Evolutionary conservation across 768 basidiomycete genomes (phyloP), one percentile per base, ranked within the genome.

Genomic region (Tricholoma furcatifolium): DNA sequence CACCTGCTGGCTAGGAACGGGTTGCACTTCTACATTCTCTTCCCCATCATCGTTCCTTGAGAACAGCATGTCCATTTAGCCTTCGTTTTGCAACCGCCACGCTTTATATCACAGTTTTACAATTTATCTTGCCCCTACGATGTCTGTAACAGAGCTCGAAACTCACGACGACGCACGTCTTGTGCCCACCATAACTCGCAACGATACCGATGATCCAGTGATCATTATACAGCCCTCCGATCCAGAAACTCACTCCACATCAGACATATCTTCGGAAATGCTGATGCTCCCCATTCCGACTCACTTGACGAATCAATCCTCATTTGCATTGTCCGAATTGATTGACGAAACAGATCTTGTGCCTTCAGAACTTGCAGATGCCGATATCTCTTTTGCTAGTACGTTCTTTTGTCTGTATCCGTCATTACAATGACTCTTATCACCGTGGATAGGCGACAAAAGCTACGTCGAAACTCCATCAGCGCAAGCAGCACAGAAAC

Each of bases 391-490:
- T 32, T 74, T 86, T 57, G 80, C 84, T 49, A 72, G 85, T 86
- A 64, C 68, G 81, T 76, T 35, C 17, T 23, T 58, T 43, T 32
- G 48, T 60, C 60, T 51, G 36, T 23, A 21, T 27, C 43, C 32
- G 3, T 7, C 27, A 27, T 36, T 31, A 18, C 30, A n/a, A 24
- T 38, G 60, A 34, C 41, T 18, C 43, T 60, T 50, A 47, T 57
- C 52, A 62, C 38, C 47, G 47, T 46, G 53, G 39, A 59, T 38
- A 78, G 90, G 79, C 60, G 87, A 93, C 63, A 83, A 82, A 51
- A 86, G 76, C 39, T 93, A 86, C 65, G 82, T 92, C 18, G 91
- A 93, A 62, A 92, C 88, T 2, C 81, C 89, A 5, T 89, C 85
- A 47, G 88, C 84, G 2, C 74, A 78, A 12, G 88, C 86, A 24